Percentiles rank a stretch among this genome's conserved stretches.
These are phyloP conservation scores for Tephrocybe sp. DNA, from an alignment of 768 basidiomycete species.

Conservation along the genomic window DNA sequence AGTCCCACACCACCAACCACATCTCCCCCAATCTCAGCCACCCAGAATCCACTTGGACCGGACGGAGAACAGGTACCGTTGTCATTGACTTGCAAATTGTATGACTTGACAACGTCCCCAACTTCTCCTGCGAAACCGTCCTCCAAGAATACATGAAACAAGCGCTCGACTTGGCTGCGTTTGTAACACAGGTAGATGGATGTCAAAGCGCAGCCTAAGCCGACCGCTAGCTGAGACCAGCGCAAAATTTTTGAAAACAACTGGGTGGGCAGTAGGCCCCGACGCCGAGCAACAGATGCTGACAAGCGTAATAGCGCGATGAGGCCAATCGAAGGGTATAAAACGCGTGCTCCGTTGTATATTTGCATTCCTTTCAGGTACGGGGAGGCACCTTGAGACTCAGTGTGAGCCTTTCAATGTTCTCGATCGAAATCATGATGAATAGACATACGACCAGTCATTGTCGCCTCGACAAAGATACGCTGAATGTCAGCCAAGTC, in stretches of 20 bases:
- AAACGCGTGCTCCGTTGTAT: neutral
- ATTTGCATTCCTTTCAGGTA: constrained; percentile 4
- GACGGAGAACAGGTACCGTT: constrained; percentile 5
- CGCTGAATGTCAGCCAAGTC: constrained; percentile 8
- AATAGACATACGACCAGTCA: constrained; percentile 9
- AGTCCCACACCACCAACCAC: constrained; percentile 18
- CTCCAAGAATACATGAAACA: constrained; percentile 6
- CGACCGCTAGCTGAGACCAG: neutral
- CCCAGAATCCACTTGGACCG: constrained; percentile 14
- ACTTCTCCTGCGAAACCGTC: constrained; percentile 12
- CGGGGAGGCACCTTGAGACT: constrained; percentile 10
- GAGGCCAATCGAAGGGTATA: constrained; percentile 1
- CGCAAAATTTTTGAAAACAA: neutral
- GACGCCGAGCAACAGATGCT: neutral
- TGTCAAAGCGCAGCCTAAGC: neutral
- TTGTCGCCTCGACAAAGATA: constrained; percentile 12
- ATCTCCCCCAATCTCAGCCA: constrained; percentile 12
- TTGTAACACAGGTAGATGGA: constrained; percentile 6
- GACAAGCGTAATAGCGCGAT: constrained; percentile 1
- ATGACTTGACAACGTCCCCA: constrained; percentile 8
- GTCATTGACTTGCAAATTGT: neutral
- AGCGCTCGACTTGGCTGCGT: neutral
- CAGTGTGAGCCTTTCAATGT: neutral
- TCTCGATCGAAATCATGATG: neutral
- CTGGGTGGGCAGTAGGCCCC: neutral